Evolutionary conservation across 2,329 filamentous ascomycete genomes (phyloP), one percentile per base, ranked within the genome.

Genomic region (Lizonia empirigonia): DNA sequence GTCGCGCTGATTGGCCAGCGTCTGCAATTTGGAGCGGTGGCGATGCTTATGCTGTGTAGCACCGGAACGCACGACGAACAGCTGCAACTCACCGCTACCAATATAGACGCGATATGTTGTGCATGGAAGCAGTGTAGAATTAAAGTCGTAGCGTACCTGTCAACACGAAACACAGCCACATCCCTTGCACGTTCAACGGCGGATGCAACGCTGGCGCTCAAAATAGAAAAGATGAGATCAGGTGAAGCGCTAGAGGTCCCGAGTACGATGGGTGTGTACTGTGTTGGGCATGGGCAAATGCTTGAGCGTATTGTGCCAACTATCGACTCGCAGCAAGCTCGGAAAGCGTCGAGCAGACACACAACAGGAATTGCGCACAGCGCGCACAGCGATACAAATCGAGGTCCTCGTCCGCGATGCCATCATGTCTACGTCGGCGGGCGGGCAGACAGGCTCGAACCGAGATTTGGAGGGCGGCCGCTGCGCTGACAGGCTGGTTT

Each of bases 381-480:
- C 20, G 42, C 18, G 26, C 4, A 13, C 20, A 29, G 13, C 20
- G 12, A n/a, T 33, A 51, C 32, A 13, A 37, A 52, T 42, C 24
- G 18, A 40, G 41, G 22, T 33, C n/a, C 20, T 29, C 16, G 42
- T 18, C 37, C 44, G 38, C 44, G 33, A 52, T 52, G 42, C 42
- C 49, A 52, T 52, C 49, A 47, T 47, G 42, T 16, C 36, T 47
- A 52, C 49, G 49, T 52, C 42, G 44, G 34, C 36, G 42, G 32
- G 24, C 19, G 38, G 29, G 36, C 36, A 35, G 44, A 19, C 30
- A 30, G 26, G 20, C 19, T 34, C 26, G 37, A n/a, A 26, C 42
- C 37, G 49, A 52, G 37, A 52, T 52, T 52, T 46, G 42, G 49
- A 52, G 42, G 49, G 44, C 49, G 42, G 37, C 42, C 12, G 34